Evolutionary conservation across 2,329 filamentous ascomycete genomes (phyloP).

Genomic region (Bisporella sp.): DNA sequence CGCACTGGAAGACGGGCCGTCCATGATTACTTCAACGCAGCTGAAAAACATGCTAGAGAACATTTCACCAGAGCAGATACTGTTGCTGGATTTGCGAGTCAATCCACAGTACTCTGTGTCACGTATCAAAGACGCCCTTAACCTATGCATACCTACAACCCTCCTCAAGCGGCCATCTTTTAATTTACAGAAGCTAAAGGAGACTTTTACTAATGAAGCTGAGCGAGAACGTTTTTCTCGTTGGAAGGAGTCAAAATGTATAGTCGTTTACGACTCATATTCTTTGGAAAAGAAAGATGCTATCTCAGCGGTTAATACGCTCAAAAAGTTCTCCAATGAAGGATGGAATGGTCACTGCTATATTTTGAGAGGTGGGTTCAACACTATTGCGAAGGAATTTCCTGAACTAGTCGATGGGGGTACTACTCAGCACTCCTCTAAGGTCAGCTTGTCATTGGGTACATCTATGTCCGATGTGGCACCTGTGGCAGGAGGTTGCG

Average conservation of each 20-base stretch:
- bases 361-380: slow-evolving; percentile 78
- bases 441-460: slow-evolving; percentile 44
- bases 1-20: slow-evolving; percentile 38
- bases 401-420: slow-evolving; percentile 55
- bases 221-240: slow-evolving; percentile 67
- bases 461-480: slow-evolving; percentile 45
- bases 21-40: slow-evolving; percentile 46
- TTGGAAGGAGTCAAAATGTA: slow-evolving; percentile 68
- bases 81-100: slow-evolving; percentile 81
- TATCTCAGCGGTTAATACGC: slow-evolving; percentile 70
- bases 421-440: slow-evolving; percentile 29
- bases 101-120: slow-evolving; percentile 73
- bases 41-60: slow-evolving; percentile 50
- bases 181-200: slow-evolving; percentile 77
- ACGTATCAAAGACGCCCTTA: slow-evolving; percentile 74
- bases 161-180: slow-evolving; percentile 86
- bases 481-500: slow-evolving; percentile 84
- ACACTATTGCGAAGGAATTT: slow-evolving; percentile 61
- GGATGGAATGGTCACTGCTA: slow-evolving; percentile 69
- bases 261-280: slow-evolving; percentile 80
- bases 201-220: slow-evolving; percentile 70
- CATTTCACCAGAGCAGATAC: slow-evolving; percentile 28
- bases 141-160: slow-evolving; percentile 91
- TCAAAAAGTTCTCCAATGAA: slow-evolving; percentile 87
- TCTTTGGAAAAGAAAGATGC: slow-evolving; percentile 78